These are phyloP conservation scores for Colletotrichum sp. DNA, from an alignment of 2,329 filamentous ascomycete species.

Conservation along the genomic window DNA sequence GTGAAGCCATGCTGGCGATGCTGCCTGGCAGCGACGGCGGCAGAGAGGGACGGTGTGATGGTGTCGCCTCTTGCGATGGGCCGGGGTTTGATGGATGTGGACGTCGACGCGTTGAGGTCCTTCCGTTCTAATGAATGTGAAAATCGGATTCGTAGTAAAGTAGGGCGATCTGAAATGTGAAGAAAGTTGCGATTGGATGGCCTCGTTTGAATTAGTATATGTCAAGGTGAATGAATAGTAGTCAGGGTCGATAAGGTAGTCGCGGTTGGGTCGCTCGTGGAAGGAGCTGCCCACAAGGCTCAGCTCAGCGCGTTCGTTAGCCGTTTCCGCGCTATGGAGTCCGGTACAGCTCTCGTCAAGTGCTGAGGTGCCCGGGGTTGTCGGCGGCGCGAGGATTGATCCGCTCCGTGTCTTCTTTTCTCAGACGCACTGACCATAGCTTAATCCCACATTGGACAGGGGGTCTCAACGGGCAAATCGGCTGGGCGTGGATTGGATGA, in stretches of 20 bases:
- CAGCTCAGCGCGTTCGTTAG: conserved; percentile 12
- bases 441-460: conserved; percentile 29
- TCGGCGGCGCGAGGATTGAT: conserved; percentile 22
- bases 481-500: conserved; percentile 19
- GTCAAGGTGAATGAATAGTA: neutral
- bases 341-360: neutral
- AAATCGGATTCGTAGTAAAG: neutral
- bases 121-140: neutral
- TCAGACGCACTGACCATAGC: conserved; percentile 36
- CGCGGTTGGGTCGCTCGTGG: neutral
- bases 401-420: conserved; percentile 21
- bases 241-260: neutral
- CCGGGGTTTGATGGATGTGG: neutral
- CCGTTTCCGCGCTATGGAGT: neutral
- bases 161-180: neutral
- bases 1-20: conserved; percentile 29
- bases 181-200: neutral
- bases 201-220: neutral
- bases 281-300: neutral
- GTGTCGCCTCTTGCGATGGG: neutral
- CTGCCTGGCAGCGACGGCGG: neutral
- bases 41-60: neutral
- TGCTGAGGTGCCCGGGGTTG: no score
- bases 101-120: neutral
- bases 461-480: conserved; percentile 14